Percentiles rank a stretch among this genome's conserved stretches.
Conservation (phyloP, 495 filamentous ascomycete species). For the Neurospora tetraspora region DNA sequence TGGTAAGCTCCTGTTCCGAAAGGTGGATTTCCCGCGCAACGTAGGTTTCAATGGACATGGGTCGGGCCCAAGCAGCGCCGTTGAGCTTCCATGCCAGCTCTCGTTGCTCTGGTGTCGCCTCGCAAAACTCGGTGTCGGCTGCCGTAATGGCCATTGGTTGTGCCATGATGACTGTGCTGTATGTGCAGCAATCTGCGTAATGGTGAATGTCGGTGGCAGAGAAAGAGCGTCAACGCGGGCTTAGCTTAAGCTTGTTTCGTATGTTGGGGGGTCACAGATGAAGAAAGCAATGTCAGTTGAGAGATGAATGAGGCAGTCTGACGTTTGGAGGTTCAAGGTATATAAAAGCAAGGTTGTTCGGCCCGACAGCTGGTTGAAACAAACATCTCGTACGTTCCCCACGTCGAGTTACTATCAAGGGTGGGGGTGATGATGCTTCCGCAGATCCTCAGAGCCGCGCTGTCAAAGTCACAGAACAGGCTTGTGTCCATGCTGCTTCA, state of each 20-base stretch:
- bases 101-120: conserved; percentile 16
- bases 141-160: conserved; percentile 10
- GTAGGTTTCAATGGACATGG: conserved; percentile 42
- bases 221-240: background rate
- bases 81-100: conserved; percentile 12
- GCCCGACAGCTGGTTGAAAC: background rate
- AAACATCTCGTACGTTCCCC: background rate
- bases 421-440: background rate
- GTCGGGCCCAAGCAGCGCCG: conserved; percentile 10
- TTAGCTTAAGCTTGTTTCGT: background rate
- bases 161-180: conserved; percentile 7
- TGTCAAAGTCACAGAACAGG: background rate
- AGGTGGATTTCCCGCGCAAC: conserved; percentile 56
- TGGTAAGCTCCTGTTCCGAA: conserved; percentile 43
- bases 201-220: background rate
- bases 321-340: background rate
- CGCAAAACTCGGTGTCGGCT: conserved; percentile 12
- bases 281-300: background rate
- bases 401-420: background rate
- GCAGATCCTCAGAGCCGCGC: background rate
- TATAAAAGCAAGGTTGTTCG: background rate
- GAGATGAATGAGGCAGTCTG: background rate
- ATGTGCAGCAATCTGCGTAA: background rate
- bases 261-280: background rate
- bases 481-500: background rate